Evolutionary conservation across 2,329 filamentous ascomycete species (phyloP), one percentile per base, ranked within the genome.

Genomic region (Ambrosiella beaveri): DNA sequence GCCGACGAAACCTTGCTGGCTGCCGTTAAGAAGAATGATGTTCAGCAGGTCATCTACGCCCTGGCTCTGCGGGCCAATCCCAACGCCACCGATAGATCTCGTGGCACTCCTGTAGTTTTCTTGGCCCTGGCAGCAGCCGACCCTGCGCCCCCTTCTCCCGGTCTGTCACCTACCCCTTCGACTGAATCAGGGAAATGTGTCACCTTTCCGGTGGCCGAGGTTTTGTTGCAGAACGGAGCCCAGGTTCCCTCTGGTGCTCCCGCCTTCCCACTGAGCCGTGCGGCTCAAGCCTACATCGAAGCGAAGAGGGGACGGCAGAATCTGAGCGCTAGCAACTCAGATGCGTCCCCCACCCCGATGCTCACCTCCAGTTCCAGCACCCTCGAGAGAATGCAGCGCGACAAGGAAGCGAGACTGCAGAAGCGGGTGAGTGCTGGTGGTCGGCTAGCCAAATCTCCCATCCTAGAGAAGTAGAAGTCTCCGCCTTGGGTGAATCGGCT

Each of bases 1-100:
- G 75, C 91, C 0, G 89, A 97, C 61, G 93, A 98, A 65, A 90
- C 87, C 0, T 77, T 98, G 5, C 74, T 98, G 44, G 89, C 90
- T 4, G 90, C 87, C 8, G 90, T 97, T 68, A 98, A 97, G 75
- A 88, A 84, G 71, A 96, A 96, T 68, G 90, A 98, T 67, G 88
- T 98, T 58, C 86, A 93, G 66, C 86, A 89, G 62, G 89, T 96
- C 27, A 79, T 98, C 35, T 94, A 96, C 65, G 91, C 87, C 2
- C 76, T 98, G 52, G 88, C 93, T 1, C 76, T 96, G 38, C 80
- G 80, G 61, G 93, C 88, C 12, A 95, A 90, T 65, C 87, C 90
- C 12, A 98, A 98, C 65, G 79, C 84, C 2, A 75, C 82, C 4
- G 93, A 98, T 68, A 87, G 84, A 62, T 93, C 89, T 44, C 81